phyloP scores from a whole-genome alignment of 148 eudicot species.

The Bassia scoparia region DNA sequence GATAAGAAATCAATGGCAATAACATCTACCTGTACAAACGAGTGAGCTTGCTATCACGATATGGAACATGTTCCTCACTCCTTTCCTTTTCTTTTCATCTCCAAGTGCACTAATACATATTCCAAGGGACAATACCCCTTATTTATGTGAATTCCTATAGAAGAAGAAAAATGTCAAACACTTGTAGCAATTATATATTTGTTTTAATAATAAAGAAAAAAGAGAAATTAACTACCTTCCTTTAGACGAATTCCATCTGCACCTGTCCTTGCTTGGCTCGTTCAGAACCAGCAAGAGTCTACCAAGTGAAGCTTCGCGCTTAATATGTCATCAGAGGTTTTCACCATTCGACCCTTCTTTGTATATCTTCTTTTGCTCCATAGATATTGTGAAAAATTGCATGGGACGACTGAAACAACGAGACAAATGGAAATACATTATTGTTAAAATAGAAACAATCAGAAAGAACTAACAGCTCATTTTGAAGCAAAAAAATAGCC shows the following conservation, averaged over 20 bases:
- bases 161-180: neutral
- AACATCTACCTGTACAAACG: constrained; percentile 69
- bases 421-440: neutral
- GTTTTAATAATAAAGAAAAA: neutral
- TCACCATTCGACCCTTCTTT: constrained; percentile 44
- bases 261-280: too few species aligned
- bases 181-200: neutral
- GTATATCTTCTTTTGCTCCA: constrained; percentile 74
- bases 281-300: constrained; percentile 98
- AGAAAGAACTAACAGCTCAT: too few species aligned
- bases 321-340: constrained; percentile 60
- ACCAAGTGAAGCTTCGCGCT: constrained; percentile 89
- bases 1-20: neutral
- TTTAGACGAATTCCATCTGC: constrained; percentile 87
- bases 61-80: constrained; percentile 97
- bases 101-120: constrained; percentile 99
- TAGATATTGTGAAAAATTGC: constrained; percentile 62
- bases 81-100: constrained; percentile 91
- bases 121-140: constrained; percentile 91
- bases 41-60: constrained; percentile 93
- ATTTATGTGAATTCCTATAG: constrained; percentile 85
- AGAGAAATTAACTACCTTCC: constrained; percentile 50
- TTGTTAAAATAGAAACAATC: too few species aligned
- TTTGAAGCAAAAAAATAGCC: too few species aligned
- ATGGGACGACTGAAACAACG: too few species aligned